Conservation (phyloP, 139 green algal species). For the Micractinium sp. region DNA sequence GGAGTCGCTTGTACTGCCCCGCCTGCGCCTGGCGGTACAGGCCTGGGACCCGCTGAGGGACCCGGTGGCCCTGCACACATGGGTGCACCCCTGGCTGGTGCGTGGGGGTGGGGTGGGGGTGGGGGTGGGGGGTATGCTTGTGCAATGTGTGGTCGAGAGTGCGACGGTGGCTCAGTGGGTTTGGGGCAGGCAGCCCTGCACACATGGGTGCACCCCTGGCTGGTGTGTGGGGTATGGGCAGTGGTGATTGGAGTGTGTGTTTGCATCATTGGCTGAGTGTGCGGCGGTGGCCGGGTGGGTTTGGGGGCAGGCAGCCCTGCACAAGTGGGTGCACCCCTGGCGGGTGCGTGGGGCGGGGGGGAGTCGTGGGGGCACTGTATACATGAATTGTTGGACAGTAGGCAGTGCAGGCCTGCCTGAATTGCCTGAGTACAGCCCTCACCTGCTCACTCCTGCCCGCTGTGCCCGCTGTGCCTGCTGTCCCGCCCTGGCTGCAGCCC, state of each 20-base stretch:
- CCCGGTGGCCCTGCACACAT: conserved; percentile 89
- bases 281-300: too few species aligned
- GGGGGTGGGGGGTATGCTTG: too few species aligned
- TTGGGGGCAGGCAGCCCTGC: conserved; percentile 57
- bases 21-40: conserved; percentile 77
- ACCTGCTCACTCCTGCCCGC: neutral
- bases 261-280: too few species aligned
- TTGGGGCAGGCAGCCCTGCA: too few species aligned
- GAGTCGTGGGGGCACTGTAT: too few species aligned
- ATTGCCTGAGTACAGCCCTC: neutral
- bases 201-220: conserved; percentile 96
- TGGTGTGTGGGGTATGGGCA: conserved; percentile 42
- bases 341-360: conserved; percentile 51
- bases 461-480: neutral
- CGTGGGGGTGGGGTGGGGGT: neutral
- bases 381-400: too few species aligned
- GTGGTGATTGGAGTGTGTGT: too few species aligned
- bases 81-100: conserved; percentile 97
- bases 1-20: conserved; percentile 83
- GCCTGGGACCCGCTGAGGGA: conserved; percentile 90
- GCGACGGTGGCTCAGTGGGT: too few species aligned
- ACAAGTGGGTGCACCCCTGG: conserved; percentile 97
- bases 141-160: too few species aligned
- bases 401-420: too few species aligned
- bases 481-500: conserved; percentile 33